Percentiles rank a stretch among this genome's conserved stretches.
These are phyloP conservation scores for Dichotomocladium elegans DNA, from an alignment of 371 early-diverging fungal species.

Conservation along the genomic window DNA sequence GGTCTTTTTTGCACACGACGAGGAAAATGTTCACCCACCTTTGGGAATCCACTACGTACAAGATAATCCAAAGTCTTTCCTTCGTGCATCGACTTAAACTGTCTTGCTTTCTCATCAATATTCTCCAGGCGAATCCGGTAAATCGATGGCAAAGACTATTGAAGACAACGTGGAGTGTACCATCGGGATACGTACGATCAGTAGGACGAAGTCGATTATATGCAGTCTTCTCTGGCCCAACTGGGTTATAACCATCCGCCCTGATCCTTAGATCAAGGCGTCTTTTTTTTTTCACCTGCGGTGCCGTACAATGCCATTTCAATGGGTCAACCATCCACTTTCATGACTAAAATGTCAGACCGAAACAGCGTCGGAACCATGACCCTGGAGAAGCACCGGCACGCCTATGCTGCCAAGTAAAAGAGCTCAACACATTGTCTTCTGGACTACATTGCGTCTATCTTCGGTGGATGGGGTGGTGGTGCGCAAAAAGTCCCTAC, in stretches of 20 bases:
- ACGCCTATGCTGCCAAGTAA: too few species aligned
- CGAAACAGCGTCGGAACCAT: too few species aligned
- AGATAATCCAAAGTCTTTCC: background rate
- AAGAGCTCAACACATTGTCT: too few species aligned
- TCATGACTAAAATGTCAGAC: too few species aligned
- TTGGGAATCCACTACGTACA: conserved; percentile 47
- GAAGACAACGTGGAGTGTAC: conserved; percentile 49
- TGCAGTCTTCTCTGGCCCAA: conserved; percentile 61
- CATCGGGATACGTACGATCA: conserved; percentile 44
- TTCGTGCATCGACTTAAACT: background rate
- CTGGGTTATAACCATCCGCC: background rate
- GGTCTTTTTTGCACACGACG: conserved; percentile 49
- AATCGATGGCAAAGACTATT: conserved; percentile 56
- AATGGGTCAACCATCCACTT: conserved; percentile 69
- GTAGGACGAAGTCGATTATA: conserved; percentile 52
- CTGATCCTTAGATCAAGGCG: background rate
- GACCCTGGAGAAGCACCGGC: too few species aligned
- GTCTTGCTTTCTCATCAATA: conserved; percentile 36
- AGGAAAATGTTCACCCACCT: conserved; percentile 35
- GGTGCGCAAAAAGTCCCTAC: too few species aligned
- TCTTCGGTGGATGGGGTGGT: too few species aligned
- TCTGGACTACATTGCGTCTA: too few species aligned
- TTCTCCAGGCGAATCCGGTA: conserved; percentile 57
- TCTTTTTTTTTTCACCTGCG: conserved; percentile 53
- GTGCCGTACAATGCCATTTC: conserved; percentile 85